Conservation (phyloP, 495 filamentous ascomycete genomes). For the Chaetomium tenue region DNA sequence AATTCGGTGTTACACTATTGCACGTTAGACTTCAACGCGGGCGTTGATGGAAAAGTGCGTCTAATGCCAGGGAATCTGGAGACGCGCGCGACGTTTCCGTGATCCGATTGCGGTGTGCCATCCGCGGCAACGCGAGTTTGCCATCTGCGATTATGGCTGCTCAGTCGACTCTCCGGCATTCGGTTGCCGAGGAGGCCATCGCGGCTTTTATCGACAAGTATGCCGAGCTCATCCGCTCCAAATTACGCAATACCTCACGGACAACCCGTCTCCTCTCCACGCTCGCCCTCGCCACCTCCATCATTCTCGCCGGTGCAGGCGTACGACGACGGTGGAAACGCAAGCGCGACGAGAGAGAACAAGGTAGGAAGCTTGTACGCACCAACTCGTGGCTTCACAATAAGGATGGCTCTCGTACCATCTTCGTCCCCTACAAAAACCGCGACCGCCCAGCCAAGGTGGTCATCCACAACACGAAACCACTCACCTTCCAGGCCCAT, state of each 20-base stretch:
- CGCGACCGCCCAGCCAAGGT: conserved; percentile 83
- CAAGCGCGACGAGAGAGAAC: conserved; percentile 70
- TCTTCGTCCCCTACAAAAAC: conserved; percentile 89
- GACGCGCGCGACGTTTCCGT: conserved; percentile 4
- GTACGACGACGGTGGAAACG: conserved; percentile 69
- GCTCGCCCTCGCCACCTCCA: conserved; percentile 67
- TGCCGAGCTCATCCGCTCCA: conserved; percentile 57
- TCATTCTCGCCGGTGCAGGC: conserved; percentile 73
- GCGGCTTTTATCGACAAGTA: conserved; percentile 67
- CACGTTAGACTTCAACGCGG: background rate
- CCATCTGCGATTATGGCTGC: conserved; percentile 60
- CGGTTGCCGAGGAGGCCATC: conserved; percentile 64
- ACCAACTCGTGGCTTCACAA: conserved; percentile 89
- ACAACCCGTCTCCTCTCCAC: conserved; percentile 71
- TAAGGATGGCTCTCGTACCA: conserved; percentile 89
- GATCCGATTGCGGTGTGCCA: background rate
- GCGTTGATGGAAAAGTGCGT: conserved; percentile 26
- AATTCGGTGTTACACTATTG: too few species aligned
- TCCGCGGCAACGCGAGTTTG: background rate
- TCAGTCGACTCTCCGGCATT: conserved; percentile 76
- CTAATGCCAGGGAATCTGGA: conserved; percentile 25
- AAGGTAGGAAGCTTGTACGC: conserved; percentile 73
- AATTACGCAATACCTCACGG: conserved; percentile 60
- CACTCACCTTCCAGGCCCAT: conserved; percentile 93
- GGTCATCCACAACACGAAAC: conserved; percentile 87